Conservation (phyloP, 2,329 filamentous ascomycete species). For the Calonectria multiphialidica region DNA sequence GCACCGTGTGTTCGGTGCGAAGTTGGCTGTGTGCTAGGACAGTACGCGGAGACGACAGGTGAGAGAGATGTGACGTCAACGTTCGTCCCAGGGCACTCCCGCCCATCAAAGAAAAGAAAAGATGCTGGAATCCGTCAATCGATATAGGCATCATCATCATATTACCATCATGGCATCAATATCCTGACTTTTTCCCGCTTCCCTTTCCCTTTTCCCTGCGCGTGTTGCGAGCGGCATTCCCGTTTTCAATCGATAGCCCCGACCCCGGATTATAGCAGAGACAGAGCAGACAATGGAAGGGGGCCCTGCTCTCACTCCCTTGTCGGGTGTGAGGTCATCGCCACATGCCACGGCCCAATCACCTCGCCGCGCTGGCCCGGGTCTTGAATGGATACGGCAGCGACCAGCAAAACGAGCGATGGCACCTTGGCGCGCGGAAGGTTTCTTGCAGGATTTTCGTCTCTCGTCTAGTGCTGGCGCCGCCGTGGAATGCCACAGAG, state of each 20-base stretch:
- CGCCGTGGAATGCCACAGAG: not conserved
- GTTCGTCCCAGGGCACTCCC: not conserved
- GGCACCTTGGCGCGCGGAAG: constrained; percentile 4
- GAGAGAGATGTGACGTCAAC: constrained; percentile 15
- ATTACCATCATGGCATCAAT: not conserved
- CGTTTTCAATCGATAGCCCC: constrained; percentile 13
- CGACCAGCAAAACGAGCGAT: constrained; percentile 29
- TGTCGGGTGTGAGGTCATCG: constrained; percentile 42
- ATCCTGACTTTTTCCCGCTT: not conserved
- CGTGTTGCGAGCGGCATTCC: not conserved
- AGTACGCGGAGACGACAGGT: constrained; percentile 18
- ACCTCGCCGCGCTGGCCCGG: constrained; percentile 26
- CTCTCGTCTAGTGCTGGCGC: not conserved
- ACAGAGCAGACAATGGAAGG: not conserved
- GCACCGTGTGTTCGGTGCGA: constrained; percentile 24
- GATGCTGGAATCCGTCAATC: not conserved
- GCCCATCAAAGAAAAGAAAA: not conserved
- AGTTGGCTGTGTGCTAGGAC: not conserved
- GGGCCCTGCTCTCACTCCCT: not conserved
- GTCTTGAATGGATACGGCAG: constrained; percentile 37
- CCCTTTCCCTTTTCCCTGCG: too few species aligned
- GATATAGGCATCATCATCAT: not conserved
- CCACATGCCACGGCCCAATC: constrained; percentile 38
- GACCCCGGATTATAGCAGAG: constrained; percentile 22
- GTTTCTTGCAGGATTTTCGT: constrained; percentile 1